phyloP scores from a whole-genome alignment of 2,329 filamentous ascomycete genomes.

The Colletotrichum trifolii region DNA sequence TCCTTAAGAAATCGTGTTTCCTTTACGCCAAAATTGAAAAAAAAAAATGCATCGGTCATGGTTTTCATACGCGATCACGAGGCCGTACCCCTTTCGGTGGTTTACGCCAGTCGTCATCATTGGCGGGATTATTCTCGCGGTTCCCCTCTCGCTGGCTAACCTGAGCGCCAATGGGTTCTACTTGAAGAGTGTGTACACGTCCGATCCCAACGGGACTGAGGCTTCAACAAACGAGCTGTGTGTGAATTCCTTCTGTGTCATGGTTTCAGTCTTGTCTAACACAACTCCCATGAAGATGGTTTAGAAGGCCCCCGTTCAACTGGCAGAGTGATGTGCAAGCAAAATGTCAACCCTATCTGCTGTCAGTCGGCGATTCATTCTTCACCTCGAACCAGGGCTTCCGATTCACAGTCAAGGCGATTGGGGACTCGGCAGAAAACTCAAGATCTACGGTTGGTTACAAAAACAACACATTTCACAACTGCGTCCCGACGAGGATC shows the following conservation, averaged over 20 bases:
- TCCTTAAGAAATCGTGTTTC: no score
- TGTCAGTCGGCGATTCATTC: slow-evolving; percentile 7
- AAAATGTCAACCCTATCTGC: slow-evolving; percentile 3
- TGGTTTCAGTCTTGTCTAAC: neutral
- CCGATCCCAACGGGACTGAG: neutral
- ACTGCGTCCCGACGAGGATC: neutral
- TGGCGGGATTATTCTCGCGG: slow-evolving; percentile 1
- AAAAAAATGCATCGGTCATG: slow-evolving; percentile 8
- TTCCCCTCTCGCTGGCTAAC: neutral
- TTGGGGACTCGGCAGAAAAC: neutral
- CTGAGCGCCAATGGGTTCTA: slow-evolving; percentile 7
- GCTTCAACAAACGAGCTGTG: neutral
- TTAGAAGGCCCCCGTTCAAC: slow-evolving; percentile 1
- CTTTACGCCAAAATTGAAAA: neutral
- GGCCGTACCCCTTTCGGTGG: slow-evolving; percentile 12
- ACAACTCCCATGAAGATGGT: neutral
- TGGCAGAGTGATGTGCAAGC: slow-evolving; percentile 1
- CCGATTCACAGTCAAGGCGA: neutral
- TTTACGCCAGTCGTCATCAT: slow-evolving; percentile 5
- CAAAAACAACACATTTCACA: neutral
- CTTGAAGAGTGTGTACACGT: slow-evolving; percentile 1
- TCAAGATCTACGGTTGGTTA: neutral
- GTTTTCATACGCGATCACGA: slow-evolving; percentile 3
- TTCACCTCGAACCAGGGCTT: slow-evolving; percentile 3
- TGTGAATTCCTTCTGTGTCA: neutral